Percentiles rank a stretch among this genome's conserved stretches.
Evolutionary conservation across 805 yeast genomes (phyloP).

Genomic region (Tetrapisispora taiwanensis): DNA sequence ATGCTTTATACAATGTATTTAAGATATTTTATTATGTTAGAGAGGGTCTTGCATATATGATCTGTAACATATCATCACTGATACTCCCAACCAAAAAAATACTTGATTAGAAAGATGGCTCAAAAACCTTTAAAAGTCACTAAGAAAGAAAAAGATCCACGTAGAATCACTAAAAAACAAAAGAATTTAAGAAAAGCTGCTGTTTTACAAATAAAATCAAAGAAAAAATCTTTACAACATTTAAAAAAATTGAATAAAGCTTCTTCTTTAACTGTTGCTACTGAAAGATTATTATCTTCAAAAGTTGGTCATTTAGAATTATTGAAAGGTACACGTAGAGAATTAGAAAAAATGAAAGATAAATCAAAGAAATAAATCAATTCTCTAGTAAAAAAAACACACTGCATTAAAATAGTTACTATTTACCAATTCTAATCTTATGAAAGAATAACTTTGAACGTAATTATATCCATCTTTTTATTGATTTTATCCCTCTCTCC

Average conservation of each 20-base stretch:
- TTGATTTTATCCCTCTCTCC: too few relatives aligned
- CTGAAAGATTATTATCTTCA: conserved; percentile 79
- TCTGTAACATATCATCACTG: neutral
- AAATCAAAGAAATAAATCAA: neutral
- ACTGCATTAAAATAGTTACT: too few relatives aligned
- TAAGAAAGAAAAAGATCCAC: conserved; percentile 31
- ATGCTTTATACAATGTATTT: too few relatives aligned
- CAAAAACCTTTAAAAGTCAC: conserved; percentile 59
- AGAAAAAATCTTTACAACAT: conserved; percentile 43
- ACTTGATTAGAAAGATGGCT: conserved; percentile 42
- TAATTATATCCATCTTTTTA: too few relatives aligned
- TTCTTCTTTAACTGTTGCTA: conserved; percentile 40
- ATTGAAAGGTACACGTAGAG: conserved; percentile 81
- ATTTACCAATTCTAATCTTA: too few relatives aligned
- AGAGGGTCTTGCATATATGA: too few relatives aligned
- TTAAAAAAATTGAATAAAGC: conserved; percentile 48
- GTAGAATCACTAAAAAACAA: conserved; percentile 49
- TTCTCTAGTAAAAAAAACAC: too few relatives aligned
- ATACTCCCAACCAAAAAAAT: neutral
- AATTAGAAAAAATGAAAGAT: conserved; percentile 50
- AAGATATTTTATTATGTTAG: too few relatives aligned
- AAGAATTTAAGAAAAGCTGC: conserved; percentile 60
- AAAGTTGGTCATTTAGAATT: conserved; percentile 92
- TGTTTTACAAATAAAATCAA: conserved; percentile 61
- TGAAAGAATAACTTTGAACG: too few relatives aligned